Evolutionary conservation across 306 rosid genomes (phyloP), one percentile per base, ranked within the genome.

Genomic region (Styphnolobium japonicum): DNA sequence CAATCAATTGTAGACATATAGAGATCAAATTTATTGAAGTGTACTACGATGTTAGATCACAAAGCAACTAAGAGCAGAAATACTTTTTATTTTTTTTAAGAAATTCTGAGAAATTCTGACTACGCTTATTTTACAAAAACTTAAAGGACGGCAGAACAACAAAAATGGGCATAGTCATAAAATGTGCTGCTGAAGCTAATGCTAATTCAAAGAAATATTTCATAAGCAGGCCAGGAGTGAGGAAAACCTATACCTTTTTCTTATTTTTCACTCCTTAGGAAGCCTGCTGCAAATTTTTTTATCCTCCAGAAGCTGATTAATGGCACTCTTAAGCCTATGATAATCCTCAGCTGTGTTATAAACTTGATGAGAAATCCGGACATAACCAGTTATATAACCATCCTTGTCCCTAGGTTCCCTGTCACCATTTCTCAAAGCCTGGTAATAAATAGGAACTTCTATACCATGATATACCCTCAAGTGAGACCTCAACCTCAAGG

Each of bases 361-460:
- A 71, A 84, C 72, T 73, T 84, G 87, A 73, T 70, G 74, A 19
- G 87, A 84, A 76, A 84, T 84, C 43, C 85, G 61, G 2, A 80
- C 67, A 65, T 84, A 84, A 25, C 82, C 85, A 3, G 80, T 80
- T 43, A 84, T 71, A 14, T 45, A 45, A 7, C 82, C 87, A 48
- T 75, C 75, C 70, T 84, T 69, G 37, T 80, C 87, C 51, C 76
- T 67, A 10, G 87, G 68, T 53, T 52, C 64, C 16, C 29, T 42
- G 29, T 72, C 74, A 4, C 64, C 25, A 46, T 46, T 46, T 53
- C 29, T 33, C 36, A 58, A 36, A 53, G 85, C 66, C 55, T 73
- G 79, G 29, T 67, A 71, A 62, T 70, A 64, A n/a, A 76, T 61
- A 10, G 85, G 87, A 7, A 80, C 87, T 36, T 84, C 87, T 27